Evolutionary conservation across 148 eudicot genomes (phyloP).

Genomic region (Amaranthus cruentus): DNA sequence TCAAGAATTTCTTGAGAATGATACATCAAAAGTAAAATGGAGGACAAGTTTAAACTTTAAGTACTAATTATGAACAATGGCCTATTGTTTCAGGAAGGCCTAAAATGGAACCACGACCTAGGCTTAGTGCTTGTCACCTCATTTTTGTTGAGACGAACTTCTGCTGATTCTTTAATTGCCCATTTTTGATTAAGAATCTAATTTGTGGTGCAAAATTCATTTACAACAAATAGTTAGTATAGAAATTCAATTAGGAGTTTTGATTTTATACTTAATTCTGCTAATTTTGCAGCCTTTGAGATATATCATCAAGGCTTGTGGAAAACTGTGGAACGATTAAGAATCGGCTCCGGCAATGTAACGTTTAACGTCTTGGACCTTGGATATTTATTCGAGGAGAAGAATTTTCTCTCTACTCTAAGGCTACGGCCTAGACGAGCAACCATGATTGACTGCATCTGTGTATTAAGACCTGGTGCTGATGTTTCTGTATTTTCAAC

Average conservation of each 20-base stretch:
- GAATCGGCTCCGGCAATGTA: slow-evolving; percentile 50
- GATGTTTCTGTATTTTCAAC: slow-evolving; percentile 62
- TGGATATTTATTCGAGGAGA: slow-evolving; percentile 52
- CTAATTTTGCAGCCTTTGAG: slow-evolving; percentile 64
- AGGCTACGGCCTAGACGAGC: slow-evolving; percentile 78
- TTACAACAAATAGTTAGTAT: neutral
- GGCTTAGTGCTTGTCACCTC: no score
- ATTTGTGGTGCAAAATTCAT: neutral
- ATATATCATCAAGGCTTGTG: slow-evolving; percentile 55
- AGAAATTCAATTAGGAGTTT: neutral
- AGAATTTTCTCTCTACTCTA: slow-evolving; percentile 51
- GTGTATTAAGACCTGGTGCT: slow-evolving; percentile 73
- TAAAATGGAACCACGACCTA: no score
- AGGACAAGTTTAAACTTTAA: no score
- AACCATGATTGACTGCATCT: slow-evolving; percentile 57
- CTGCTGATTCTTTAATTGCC: no score
- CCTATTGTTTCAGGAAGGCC: no score
- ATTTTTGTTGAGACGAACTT: no score
- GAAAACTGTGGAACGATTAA: slow-evolving; percentile 60
- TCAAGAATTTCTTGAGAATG: no score
- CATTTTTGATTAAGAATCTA: no score
- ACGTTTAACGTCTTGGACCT: slow-evolving; percentile 39
- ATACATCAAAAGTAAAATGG: no score
- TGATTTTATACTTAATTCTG: slow-evolving; percentile 5
- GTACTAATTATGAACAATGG: no score